phyloP scores from a whole-genome alignment of 2,329 filamentous ascomycete species.

The Anisogramma anomala region DNA sequence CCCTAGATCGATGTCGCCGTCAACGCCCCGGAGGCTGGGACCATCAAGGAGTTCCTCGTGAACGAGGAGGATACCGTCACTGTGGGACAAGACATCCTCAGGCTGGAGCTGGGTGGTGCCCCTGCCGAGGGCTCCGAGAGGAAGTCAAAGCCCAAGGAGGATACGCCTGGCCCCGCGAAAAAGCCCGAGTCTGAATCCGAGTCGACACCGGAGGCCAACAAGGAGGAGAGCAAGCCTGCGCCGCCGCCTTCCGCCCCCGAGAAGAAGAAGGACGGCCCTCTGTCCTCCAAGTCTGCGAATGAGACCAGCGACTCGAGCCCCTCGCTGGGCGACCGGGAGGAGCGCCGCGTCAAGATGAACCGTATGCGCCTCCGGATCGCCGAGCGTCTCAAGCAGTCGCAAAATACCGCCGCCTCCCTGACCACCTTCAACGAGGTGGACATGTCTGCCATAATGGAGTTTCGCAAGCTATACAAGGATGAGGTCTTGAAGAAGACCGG shows the following conservation, averaged over 20 bases:
- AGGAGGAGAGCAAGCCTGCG: slow-evolving; percentile 25
- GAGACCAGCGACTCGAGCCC: slow-evolving; percentile 28
- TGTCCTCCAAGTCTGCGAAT: slow-evolving; percentile 21
- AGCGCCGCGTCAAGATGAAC: slow-evolving; percentile 98
- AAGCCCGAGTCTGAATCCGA: slow-evolving; percentile 24
- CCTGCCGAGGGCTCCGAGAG: slow-evolving; percentile 41
- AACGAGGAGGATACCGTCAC: slow-evolving; percentile 91
- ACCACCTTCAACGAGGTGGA: slow-evolving; percentile 99
- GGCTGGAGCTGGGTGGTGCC: slow-evolving; percentile 66
- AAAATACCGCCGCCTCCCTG: slow-evolving; percentile 93
- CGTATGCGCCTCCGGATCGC: slow-evolving; percentile 96
- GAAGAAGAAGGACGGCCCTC: slow-evolving; percentile 21
- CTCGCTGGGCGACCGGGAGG: slow-evolving; percentile 62
- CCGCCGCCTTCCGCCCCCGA: slow-evolving; percentile 19
- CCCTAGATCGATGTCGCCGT: slow-evolving; percentile 86
- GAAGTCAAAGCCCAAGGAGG: slow-evolving; percentile 50
- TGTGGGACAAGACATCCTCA: slow-evolving; percentile 84
- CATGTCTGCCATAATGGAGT: slow-evolving; percentile 95
- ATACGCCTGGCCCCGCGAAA: slow-evolving; percentile 29
- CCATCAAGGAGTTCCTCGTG: slow-evolving; percentile 82
- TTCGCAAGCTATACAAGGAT: slow-evolving; percentile 95
- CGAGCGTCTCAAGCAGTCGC: slow-evolving; percentile 96
- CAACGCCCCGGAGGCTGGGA: slow-evolving; percentile 83
- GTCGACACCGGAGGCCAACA: slow-evolving; percentile 21
- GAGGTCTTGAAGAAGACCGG: slow-evolving; percentile 91